These are phyloP conservation scores for Corymbia calophylla DNA, from an alignment of 441 rosid genomes.

Conservation along the genomic window DNA sequence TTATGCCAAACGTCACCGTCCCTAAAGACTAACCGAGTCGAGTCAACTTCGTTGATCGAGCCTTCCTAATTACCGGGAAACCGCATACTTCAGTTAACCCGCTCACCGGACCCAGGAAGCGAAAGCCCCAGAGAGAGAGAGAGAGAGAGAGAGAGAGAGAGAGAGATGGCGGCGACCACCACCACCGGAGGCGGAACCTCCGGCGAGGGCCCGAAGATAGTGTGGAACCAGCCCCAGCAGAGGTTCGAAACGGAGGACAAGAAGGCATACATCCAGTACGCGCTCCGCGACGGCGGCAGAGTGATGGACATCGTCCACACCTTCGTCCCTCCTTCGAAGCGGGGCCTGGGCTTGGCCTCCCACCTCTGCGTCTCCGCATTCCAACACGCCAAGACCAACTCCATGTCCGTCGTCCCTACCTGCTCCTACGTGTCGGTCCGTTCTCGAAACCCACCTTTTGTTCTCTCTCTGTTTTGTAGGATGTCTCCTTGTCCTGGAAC, in stretches of 20 bases:
- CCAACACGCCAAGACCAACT: slow-evolving; percentile 50
- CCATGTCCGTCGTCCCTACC: slow-evolving; percentile 56
- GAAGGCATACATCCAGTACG: slow-evolving; percentile 57
- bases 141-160: not conserved
- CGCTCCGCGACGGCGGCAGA: slow-evolving; percentile 29
- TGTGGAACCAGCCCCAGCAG: slow-evolving; percentile 41
- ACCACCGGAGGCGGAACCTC: not conserved
- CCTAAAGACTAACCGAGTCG: not conserved
- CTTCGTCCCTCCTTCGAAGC: slow-evolving; percentile 60
- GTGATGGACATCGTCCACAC: slow-evolving; percentile 73
- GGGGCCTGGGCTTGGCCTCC: slow-evolving; percentile 70
- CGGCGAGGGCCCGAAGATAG: slow-evolving; percentile 28
- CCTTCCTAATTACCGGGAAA: not conserved
- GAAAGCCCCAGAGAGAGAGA: not conserved
- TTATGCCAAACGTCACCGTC: not conserved
- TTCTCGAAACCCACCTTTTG: not conserved
- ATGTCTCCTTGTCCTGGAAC: not conserved
- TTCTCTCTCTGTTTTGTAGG: not conserved
- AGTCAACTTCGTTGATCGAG: not conserved
- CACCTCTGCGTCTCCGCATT: slow-evolving; percentile 68
- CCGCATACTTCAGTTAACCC: not conserved
- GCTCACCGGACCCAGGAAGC: not conserved
- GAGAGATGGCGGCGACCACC: not conserved
- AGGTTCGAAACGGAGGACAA: slow-evolving; percentile 79
- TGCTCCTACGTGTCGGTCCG: slow-evolving; percentile 71